Evolutionary conservation across 352 stramenopile species (phyloP).

Genomic region (Phytophthora pini): DNA sequence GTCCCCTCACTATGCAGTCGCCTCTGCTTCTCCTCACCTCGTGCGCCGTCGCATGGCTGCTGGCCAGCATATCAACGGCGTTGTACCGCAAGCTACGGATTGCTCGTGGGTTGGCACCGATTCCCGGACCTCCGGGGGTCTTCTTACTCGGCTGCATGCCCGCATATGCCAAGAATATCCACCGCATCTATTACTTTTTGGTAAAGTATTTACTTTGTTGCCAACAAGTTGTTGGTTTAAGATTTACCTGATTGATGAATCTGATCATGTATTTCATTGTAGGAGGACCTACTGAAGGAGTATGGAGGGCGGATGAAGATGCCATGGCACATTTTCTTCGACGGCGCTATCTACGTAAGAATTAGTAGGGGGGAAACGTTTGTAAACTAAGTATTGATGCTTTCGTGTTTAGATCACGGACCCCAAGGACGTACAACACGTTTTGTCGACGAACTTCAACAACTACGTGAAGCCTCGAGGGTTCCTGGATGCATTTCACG

Average conservation of each 20-base stretch:
- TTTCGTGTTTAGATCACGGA: constrained; percentile 46
- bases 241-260: background rate
- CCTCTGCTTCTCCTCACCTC: background rate
- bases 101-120: constrained; percentile 46
- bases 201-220: constrained; percentile 16
- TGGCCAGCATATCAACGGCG: constrained; percentile 22
- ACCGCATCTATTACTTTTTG: constrained; percentile 68
- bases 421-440: constrained; percentile 68
- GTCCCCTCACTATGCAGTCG: background rate
- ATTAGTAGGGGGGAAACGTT: no score
- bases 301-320: constrained; percentile 68
- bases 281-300: constrained; percentile 51
- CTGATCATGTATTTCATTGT: background rate
- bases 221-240: background rate
- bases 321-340: constrained; percentile 70
- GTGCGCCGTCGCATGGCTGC: constrained; percentile 3
- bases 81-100: constrained; percentile 63
- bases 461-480: constrained; percentile 81
- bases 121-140: constrained; percentile 46
- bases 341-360: constrained; percentile 60
- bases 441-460: constrained; percentile 69
- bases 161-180: constrained; percentile 50
- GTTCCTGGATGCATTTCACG: constrained; percentile 69
- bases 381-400: background rate
- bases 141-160: constrained; percentile 68